Evolutionary conservation across 2,329 filamentous ascomycete genomes (phyloP).

Genomic region (Microdochium paspali): DNA sequence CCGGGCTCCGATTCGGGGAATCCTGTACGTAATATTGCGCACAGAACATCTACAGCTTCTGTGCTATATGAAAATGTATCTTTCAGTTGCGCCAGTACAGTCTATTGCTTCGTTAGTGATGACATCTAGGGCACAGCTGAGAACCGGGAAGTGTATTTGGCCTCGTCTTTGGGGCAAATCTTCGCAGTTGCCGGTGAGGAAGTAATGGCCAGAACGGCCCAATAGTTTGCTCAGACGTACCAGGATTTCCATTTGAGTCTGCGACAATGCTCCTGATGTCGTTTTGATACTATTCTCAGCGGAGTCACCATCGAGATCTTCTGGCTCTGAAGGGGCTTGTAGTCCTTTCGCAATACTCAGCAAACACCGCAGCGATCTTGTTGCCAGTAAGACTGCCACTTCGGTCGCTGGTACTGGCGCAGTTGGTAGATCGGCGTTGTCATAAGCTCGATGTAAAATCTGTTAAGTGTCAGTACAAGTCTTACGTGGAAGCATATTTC

Average conservation of each 20-base stretch:
- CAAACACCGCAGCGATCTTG: slow-evolving; percentile 57
- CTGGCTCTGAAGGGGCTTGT: slow-evolving; percentile 58
- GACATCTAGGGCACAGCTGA: too few relatives aligned
- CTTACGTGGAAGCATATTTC: slow-evolving; percentile 2
- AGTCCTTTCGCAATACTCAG: slow-evolving; percentile 62
- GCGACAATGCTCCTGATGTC: slow-evolving; percentile 9
- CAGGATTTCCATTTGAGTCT: slow-evolving; percentile 37
- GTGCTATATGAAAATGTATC: slow-evolving; percentile 45
- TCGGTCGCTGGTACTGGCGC: slow-evolving; percentile 23
- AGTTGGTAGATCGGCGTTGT: slow-evolving; percentile 12
- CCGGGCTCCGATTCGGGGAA: slow-evolving; percentile 67
- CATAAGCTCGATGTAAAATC: slow-evolving; percentile 18
- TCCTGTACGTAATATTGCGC: slow-evolving; percentile 61
- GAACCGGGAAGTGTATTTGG: too few relatives aligned
- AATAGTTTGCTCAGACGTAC: slow-evolving; percentile 25
- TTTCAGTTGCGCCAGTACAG: slow-evolving; percentile 27
- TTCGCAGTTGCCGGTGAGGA: too few relatives aligned
- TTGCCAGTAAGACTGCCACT: slow-evolving; percentile 35
- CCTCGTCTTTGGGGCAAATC: too few relatives aligned
- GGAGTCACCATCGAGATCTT: slow-evolving; percentile 54
- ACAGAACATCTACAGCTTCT: slow-evolving; percentile 64
- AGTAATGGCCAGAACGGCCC: too few relatives aligned
- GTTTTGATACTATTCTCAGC: slow-evolving; percentile 2
- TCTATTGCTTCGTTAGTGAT: slow-evolving; percentile 6
- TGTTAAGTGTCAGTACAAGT: slow-evolving; percentile 11